These are phyloP conservation scores for Ogataea trehaloabstinens DNA, from an alignment of 805 yeast genomes.

Conservation along the genomic window DNA sequence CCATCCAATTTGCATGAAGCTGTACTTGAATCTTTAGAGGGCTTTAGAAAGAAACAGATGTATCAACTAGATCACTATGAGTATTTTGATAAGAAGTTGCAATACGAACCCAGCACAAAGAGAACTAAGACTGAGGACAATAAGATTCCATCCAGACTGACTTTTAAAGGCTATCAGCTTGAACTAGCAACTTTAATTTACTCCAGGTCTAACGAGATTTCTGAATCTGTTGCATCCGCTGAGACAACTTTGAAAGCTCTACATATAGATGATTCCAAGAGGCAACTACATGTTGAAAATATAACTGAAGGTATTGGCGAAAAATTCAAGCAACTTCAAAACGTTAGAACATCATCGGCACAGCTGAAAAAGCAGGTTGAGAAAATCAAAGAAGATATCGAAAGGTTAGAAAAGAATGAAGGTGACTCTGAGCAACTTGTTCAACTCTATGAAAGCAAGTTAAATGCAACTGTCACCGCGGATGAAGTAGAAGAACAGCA, in stretches of 20 bases:
- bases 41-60: slow-evolving; percentile 11
- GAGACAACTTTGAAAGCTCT: slow-evolving; percentile 22
- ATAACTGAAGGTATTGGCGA: slow-evolving; percentile 40
- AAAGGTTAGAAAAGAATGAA: slow-evolving; percentile 15
- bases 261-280: slow-evolving; percentile 37
- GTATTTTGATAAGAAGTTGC: slow-evolving; percentile 14
- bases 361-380: slow-evolving; percentile 30
- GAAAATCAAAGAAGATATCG: slow-evolving; percentile 31
- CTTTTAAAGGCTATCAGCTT: slow-evolving; percentile 31
- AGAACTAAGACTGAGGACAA: slow-evolving; percentile 22
- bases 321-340: slow-evolving; percentile 37
- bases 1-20: slow-evolving; percentile 14
- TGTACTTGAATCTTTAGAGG: slow-evolving; percentile 19
- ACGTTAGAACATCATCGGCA: slow-evolving; percentile 30
- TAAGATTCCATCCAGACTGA: slow-evolving; percentile 2
- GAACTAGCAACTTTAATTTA: slow-evolving; percentile 37
- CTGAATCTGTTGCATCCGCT: slow-evolving; percentile 22
- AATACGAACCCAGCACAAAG: slow-evolving; percentile 12
- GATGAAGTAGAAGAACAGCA: slow-evolving; percentile 10
- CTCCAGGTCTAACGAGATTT: slow-evolving; percentile 30
- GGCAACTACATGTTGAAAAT: slow-evolving; percentile 40
- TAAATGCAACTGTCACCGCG: slow-evolving; percentile 8
- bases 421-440: slow-evolving; percentile 4
- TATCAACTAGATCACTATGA: slow-evolving; percentile 15
- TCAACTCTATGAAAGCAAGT: slow-evolving; percentile 11